Percentiles rank a stretch among this genome's conserved stretches.
phyloP scores from a whole-genome alignment of 73 alveolate species.

The Uronychia setigera region DNA sequence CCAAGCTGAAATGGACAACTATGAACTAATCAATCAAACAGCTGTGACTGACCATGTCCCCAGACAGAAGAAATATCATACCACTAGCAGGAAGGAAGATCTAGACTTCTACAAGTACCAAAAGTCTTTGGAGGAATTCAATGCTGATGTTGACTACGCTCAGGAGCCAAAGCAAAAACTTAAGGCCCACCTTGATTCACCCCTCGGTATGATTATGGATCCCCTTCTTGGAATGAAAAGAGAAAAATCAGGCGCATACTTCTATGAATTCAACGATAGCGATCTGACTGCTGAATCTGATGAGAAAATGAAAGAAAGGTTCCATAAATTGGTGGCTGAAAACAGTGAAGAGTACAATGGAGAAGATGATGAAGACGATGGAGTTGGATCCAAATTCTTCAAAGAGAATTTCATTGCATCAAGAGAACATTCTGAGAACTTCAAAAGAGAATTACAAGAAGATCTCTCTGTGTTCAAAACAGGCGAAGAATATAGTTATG shows the following conservation, averaged over 20 bases:
- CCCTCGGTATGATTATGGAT: background rate
- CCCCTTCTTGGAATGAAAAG: conserved; percentile 16
- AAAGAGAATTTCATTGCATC: background rate
- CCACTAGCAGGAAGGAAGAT: conserved; percentile 18
- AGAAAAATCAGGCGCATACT: conserved; percentile 14
- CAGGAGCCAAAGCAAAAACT: background rate
- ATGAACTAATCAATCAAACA: background rate
- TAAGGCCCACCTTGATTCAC: background rate
- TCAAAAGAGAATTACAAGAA: conserved; percentile 4
- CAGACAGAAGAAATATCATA: conserved; percentile 8
- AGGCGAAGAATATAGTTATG: conserved; percentile 16
- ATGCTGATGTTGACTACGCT: background rate
- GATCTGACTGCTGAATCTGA: background rate
- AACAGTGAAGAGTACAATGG: background rate
- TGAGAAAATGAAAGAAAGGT: conserved; percentile 22
- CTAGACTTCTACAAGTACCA: conserved; percentile 11
- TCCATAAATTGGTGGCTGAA: background rate
- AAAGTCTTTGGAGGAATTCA: conserved; percentile 16
- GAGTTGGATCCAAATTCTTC: background rate
- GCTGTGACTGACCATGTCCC: conserved; percentile 34
- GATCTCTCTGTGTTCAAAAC: conserved; percentile 31
- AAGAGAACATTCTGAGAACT: conserved; percentile 7
- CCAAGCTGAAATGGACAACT: background rate
- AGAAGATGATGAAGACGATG: background rate
- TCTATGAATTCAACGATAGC: conserved; percentile 11